phyloP scores from a whole-genome alignment of 805 yeast genomes.

The Saccharomycopsis schoenii region DNA sequence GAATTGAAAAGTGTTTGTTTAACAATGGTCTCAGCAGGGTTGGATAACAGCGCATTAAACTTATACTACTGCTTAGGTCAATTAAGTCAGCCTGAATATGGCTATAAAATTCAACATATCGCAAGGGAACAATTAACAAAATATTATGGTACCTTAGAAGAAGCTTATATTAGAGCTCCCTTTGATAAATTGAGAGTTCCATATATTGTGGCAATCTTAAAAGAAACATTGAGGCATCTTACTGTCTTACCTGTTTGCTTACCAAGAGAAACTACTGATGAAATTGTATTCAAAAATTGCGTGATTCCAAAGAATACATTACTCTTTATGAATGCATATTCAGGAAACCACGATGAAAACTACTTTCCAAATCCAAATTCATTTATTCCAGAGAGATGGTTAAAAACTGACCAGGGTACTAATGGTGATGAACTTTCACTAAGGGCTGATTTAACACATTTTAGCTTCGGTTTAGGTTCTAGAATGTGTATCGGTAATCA shows the following conservation, averaged over 20 bases:
- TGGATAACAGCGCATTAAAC: conserved; percentile 61
- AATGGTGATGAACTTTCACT: conserved; percentile 4
- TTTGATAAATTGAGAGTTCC: conserved; percentile 30
- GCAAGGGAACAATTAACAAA: conserved; percentile 35
- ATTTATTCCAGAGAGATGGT: conserved; percentile 47
- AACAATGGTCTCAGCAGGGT: conserved; percentile 72
- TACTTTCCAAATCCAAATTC: conserved; percentile 34
- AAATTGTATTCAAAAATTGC: conserved; percentile 31
- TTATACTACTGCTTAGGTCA: conserved; percentile 54
- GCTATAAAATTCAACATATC: conserved; percentile 31
- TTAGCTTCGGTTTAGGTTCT: conserved; percentile 62
- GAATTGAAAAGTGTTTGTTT: conserved; percentile 55
- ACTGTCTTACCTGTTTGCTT: conserved; percentile 60
- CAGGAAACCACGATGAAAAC: conserved; percentile 54
- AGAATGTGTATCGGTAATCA: conserved; percentile 64
- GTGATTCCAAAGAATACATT: conserved; percentile 48
- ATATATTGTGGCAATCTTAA: conserved; percentile 46
- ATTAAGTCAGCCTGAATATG: conserved; percentile 34
- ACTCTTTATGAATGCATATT: conserved; percentile 56
- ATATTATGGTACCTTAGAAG: conserved; percentile 24
- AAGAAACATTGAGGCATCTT: conserved; percentile 52
- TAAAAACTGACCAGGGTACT: conserved; percentile 25
- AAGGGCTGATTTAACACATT: conserved; percentile 23
- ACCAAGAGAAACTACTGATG: conserved; percentile 51
- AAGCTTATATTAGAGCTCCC: conserved; percentile 29